phyloP scores from a whole-genome alignment of 352 stramenopile species.

The Pythium rhizo-oryzae region DNA sequence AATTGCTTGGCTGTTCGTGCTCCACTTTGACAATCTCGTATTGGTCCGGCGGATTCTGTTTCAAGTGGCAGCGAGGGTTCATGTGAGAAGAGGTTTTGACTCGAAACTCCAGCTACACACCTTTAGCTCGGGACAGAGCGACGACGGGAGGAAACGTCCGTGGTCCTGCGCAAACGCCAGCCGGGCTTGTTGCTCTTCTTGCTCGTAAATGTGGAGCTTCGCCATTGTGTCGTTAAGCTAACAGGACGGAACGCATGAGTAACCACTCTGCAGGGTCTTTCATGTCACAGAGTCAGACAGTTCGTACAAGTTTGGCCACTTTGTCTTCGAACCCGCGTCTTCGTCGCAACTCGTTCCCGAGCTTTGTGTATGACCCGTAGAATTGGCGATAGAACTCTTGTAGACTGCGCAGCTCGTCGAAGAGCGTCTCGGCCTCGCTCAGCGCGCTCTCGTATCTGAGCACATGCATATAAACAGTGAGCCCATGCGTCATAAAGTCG shows the following conservation, averaged over 20 bases:
- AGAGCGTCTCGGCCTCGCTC: constrained; percentile 67
- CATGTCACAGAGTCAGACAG: neutral
- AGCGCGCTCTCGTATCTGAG: constrained; percentile 68
- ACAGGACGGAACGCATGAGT: neutral
- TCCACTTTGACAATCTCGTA: constrained; percentile 43
- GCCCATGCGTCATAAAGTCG: too few relatives aligned
- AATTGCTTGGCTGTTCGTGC: constrained; percentile 14
- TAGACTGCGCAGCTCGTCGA: constrained; percentile 77
- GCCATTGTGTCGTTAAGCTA: constrained; percentile 60
- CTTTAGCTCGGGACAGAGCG: constrained; percentile 74
- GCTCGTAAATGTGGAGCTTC: constrained; percentile 50
- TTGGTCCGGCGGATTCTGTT: constrained; percentile 56
- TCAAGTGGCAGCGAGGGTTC: too few relatives aligned
- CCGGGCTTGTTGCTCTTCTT: constrained; percentile 50
- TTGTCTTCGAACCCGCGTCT: constrained; percentile 57
- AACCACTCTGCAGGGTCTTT: neutral
- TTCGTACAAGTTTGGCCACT: constrained; percentile 48
- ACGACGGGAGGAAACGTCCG: constrained; percentile 66
- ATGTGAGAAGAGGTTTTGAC: too few relatives aligned
- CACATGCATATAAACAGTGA: neutral
- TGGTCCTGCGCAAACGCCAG: constrained; percentile 59
- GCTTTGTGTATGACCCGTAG: constrained; percentile 57
- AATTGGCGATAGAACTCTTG: constrained; percentile 88
- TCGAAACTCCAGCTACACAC: constrained; percentile 22
- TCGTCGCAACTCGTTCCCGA: constrained; percentile 58